These are phyloP conservation scores for Purpureocillium takamizusanense DNA, from an alignment of 2,329 filamentous ascomycete genomes.

Conservation along the genomic window DNA sequence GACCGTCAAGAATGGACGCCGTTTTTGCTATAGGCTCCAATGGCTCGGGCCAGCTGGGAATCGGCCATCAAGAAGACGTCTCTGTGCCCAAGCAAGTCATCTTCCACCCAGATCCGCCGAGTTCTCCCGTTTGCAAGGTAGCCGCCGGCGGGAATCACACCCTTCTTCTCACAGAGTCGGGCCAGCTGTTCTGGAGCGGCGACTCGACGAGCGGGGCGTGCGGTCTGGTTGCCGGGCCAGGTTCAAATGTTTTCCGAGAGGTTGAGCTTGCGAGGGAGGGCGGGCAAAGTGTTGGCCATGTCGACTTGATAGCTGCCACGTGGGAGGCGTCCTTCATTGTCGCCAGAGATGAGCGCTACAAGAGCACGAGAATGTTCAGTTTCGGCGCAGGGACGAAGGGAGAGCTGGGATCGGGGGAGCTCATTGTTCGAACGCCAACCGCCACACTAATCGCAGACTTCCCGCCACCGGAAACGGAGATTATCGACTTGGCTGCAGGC, in stretches of 20 bases:
- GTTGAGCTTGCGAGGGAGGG: slow-evolving; percentile 23
- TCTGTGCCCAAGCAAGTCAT: slow-evolving; percentile 53
- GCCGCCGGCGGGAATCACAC: slow-evolving; percentile 81
- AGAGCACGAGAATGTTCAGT: slow-evolving; percentile 44
- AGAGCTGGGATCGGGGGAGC: slow-evolving; percentile 57
- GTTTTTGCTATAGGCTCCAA: slow-evolving; percentile 69
- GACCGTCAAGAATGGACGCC: slow-evolving; percentile 27
- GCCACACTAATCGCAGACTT: slow-evolving; percentile 50
- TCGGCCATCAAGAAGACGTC: slow-evolving; percentile 63
- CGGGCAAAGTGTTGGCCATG: slow-evolving; percentile 15
- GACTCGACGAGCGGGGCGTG: slow-evolving; percentile 47
- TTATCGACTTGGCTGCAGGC: slow-evolving; percentile 60
- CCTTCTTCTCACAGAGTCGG: slow-evolving; percentile 54
- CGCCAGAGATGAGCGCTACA: slow-evolving; percentile 31
- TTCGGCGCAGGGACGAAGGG: slow-evolving; percentile 62
- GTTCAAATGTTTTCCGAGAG: slow-evolving; percentile 28
- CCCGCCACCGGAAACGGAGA: slow-evolving; percentile 46
- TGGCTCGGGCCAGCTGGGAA: slow-evolving; percentile 64
- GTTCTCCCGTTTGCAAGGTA: slow-evolving; percentile 27
- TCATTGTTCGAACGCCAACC: slow-evolving; percentile 38
- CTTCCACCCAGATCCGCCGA: slow-evolving; percentile 36
- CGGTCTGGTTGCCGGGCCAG: slow-evolving; percentile 27
- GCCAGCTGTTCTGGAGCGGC: slow-evolving; percentile 57
- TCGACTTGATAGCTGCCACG: slow-evolving; percentile 53
- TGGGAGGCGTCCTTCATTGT: slow-evolving; percentile 69